Conservation (phyloP, 148 eudicot species). For the Fallopia convolvulus region DNA sequence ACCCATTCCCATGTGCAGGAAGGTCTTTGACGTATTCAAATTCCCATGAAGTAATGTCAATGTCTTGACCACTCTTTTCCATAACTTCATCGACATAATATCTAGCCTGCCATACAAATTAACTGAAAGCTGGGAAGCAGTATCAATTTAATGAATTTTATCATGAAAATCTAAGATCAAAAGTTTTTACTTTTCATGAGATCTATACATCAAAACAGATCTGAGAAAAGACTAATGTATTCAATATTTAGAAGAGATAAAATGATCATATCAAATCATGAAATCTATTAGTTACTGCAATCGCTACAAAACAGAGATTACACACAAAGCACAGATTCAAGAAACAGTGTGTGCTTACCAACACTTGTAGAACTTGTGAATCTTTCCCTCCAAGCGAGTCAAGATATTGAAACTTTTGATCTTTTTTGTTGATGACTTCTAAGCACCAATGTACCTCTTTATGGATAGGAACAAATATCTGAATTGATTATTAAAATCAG, state of each 20-base stretch:
- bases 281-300: not conserved
- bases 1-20: slow-evolving; percentile 83
- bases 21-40: slow-evolving; percentile 65
- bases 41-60: slow-evolving; percentile 71
- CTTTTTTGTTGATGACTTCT: slow-evolving; percentile 88
- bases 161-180: too few species aligned
- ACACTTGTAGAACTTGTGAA: slow-evolving; percentile 37
- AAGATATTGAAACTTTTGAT: slow-evolving; percentile 80
- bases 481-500: slow-evolving; percentile 11
- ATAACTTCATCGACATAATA: slow-evolving; percentile 82
- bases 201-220: too few species aligned
- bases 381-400: slow-evolving; percentile 75
- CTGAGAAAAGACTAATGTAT: too few species aligned
- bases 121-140: not conserved
- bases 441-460: slow-evolving; percentile 82
- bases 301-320: not conserved
- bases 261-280: too few species aligned
- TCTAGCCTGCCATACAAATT: slow-evolving; percentile 34
- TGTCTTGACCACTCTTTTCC: slow-evolving; percentile 67
- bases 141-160: not conserved
- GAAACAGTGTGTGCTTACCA: slow-evolving; percentile 43
- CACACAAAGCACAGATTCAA: not conserved
- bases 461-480: slow-evolving; percentile 96
- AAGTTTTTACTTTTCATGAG: too few species aligned
- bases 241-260: too few species aligned